phyloP scores from a whole-genome alignment of 1,139 yeast genomes.

The Taphrina confusa region DNA sequence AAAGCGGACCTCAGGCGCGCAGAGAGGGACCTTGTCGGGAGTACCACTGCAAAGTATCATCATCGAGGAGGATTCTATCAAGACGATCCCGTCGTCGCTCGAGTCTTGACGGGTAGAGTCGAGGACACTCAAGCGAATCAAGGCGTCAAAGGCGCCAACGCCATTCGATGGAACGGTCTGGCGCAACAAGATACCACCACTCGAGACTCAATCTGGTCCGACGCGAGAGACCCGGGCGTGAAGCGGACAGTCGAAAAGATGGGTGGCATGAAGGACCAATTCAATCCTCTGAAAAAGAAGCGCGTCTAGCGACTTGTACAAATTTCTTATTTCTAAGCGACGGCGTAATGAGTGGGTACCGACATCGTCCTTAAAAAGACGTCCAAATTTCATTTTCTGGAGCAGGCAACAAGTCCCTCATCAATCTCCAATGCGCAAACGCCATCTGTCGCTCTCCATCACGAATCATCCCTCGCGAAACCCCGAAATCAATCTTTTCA shows the following conservation, averaged over 20 bases:
- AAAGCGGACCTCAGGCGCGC: constrained; percentile 20
- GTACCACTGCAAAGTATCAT: constrained; percentile 44
- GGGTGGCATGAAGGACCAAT: constrained; percentile 8
- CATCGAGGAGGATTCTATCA: constrained; percentile 49
- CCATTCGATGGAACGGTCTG: constrained; percentile 7
- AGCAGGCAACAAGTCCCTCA: constrained; percentile 12
- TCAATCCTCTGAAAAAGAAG: constrained; percentile 6
- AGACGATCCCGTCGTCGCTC: constrained; percentile 11
- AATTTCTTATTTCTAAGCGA: neutral
- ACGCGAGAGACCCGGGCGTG: neutral
- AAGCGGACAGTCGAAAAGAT: constrained; percentile 3
- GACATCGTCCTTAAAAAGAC: neutral
- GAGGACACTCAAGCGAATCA: constrained; percentile 12
- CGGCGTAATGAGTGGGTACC: neutral
- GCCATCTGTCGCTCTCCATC: constrained; percentile 15
- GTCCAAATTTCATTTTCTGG: constrained; percentile 23
- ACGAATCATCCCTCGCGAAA: neutral
- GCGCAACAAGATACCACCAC: constrained; percentile 5
- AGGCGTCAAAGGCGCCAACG: constrained; percentile 3
- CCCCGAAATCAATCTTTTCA: constrained; percentile 1
- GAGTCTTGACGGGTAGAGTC: neutral
- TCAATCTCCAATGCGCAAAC: constrained; percentile 20
- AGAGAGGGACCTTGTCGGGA: neutral
- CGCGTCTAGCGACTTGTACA: neutral
- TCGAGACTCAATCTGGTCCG: constrained; percentile 13